phyloP scores from a whole-genome alignment of 2,329 filamentous ascomycete species.

The Paraphaeosphaeria minitans region DNA sequence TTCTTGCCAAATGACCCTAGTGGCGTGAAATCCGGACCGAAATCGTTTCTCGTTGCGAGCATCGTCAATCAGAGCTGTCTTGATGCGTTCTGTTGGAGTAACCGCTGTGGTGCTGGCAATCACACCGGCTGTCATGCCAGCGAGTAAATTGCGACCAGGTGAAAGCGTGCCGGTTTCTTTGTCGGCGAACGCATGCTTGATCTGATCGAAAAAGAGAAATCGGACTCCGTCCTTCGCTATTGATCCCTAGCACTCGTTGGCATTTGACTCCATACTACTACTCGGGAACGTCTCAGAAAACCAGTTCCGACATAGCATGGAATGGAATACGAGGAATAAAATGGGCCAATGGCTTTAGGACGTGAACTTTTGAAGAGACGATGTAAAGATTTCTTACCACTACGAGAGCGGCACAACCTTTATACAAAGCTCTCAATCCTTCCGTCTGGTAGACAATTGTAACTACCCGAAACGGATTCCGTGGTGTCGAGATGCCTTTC shows the following conservation, averaged over 20 bases:
- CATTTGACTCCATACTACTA: not conserved
- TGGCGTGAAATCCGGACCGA: conserved; percentile 57
- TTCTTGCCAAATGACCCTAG: conserved; percentile 55
- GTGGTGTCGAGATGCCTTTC: conserved; percentile 51
- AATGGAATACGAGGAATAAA: not conserved
- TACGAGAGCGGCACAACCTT: conserved; percentile 65
- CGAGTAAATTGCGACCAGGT: conserved; percentile 62
- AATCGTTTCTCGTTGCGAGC: conserved; percentile 58
- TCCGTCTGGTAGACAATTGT: conserved; percentile 60
- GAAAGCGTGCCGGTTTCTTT: conserved; percentile 62
- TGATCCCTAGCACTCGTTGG: conserved; percentile 52
- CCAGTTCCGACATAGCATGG: conserved; percentile 4
- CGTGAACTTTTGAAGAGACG: not conserved
- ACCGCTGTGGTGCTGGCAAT: conserved; percentile 68
- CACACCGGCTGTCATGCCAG: conserved; percentile 68
- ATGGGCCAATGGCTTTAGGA: not conserved
- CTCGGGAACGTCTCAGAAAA: conserved; percentile 16
- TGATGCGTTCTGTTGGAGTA: conserved; percentile 71
- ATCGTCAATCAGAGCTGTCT: conserved; percentile 70
- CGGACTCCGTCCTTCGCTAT: conserved; percentile 69
- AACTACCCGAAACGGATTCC: conserved; percentile 65
- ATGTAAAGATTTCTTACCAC: conserved; percentile 42
- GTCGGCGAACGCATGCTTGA: conserved; percentile 64
- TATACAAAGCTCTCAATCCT: conserved; percentile 64
- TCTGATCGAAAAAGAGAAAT: conserved; percentile 69